Base-by-base conservation (phyloP, 2,329 filamentous ascomycete species). In the Alternaria brassicae region DNA sequence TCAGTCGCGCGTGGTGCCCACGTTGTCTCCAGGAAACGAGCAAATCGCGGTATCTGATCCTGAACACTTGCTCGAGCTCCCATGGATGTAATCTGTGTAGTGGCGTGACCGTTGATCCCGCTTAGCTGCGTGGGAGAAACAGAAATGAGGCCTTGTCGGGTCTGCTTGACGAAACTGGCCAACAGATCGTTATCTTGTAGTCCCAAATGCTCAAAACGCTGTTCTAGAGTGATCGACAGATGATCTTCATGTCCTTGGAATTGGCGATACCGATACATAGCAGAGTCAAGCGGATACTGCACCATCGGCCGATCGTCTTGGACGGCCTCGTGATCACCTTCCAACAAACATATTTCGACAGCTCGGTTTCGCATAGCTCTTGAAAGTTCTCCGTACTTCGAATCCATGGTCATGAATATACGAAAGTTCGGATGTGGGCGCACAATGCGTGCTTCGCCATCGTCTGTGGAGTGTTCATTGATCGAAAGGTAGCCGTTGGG, bases 281-380 rank as follows among this genome's bases (percentile, higher is more conserved):
- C 54, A 6, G 77, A 78, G 19, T 81, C 78, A 5, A 79, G 67
- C 3, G 72, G 66, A 55, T 79, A 79, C 15, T 69, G 53, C 8
- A 69, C 56, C 17, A 59, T 27, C 12, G 15, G 51, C 13, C 23
- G 2, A 21, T 9, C 17, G 6, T 19, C 21, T 19, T 50, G 37
- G 8, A 40, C 17, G 2, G 12, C 12, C 17, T 32, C 23, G 7
- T 63, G 57, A 6, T 66, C 63, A 7, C 62, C 19, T n/a, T 73
- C 62, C 2, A 78, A 58, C 2, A 99, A 82, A 71, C 89, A 95
- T 9, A 99, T 90, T 78, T 99, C 96, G 25, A 97, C 85, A 48
- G 93, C 93, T 76, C 95, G 88, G 78, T 99, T 99, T 57, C 96
- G 86, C 95, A 99, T 99, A 0, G 95, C 95, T 63, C 95, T 86